phyloP scores from a whole-genome alignment of 1,139 yeast genomes.

The Diutina sp. region DNA sequence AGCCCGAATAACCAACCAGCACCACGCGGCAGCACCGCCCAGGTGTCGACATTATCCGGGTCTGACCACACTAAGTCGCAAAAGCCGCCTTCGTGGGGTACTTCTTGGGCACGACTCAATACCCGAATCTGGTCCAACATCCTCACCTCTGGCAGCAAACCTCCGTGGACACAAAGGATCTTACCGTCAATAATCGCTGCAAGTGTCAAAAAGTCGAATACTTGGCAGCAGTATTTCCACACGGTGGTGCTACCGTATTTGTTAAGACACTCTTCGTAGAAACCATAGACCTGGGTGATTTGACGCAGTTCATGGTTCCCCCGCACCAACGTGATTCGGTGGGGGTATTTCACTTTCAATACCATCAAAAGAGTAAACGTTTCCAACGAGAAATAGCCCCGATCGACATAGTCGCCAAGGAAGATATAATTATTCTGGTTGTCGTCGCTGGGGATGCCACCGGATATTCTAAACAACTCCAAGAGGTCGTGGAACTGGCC shows the following conservation, averaged over 20 bases:
- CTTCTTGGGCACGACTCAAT: constrained; percentile 3
- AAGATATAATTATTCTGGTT: constrained; percentile 57
- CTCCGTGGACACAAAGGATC: constrained; percentile 91
- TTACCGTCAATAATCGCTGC: constrained; percentile 94
- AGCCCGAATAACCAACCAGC: constrained; percentile 74
- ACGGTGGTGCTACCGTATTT: constrained; percentile 95
- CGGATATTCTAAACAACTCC: constrained; percentile 84
- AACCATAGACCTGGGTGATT: constrained; percentile 92
- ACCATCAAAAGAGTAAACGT: constrained; percentile 88
- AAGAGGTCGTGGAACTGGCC: constrained; percentile 94
- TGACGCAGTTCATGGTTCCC: constrained; percentile 95
- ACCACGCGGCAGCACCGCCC: constrained; percentile 98
- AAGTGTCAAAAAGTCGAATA: constrained; percentile 80
- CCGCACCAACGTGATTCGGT: constrained; percentile 74
- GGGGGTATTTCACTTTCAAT: constrained; percentile 77
- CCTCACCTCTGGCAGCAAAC: constrained; percentile 14
- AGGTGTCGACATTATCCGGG: constrained; percentile 56
- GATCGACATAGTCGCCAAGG: constrained; percentile 92
- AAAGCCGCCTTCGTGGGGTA: constrained; percentile 4
- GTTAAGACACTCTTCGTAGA: constrained; percentile 79
- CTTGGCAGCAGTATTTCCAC: constrained; percentile 96
- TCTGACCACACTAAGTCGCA: constrained; percentile 4
- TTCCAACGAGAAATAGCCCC: constrained; percentile 90
- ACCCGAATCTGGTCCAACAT: constrained; percentile 4
- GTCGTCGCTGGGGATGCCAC: constrained; percentile 62